Conservation (phyloP, 129 eudicot species). For the Glebionis coronaria region DNA sequence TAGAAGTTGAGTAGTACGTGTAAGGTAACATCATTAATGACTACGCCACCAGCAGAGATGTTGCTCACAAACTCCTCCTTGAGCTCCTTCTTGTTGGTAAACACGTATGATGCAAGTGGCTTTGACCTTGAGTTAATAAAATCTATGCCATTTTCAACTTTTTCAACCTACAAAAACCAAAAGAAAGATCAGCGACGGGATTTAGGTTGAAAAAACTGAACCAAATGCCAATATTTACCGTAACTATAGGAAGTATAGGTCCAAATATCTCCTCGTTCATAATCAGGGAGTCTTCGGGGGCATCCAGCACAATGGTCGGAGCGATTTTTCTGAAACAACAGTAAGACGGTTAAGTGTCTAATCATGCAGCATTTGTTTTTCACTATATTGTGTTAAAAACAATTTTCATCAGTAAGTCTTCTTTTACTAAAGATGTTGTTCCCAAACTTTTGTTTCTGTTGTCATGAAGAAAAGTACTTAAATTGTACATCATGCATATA, state of each 20-base stretch:
- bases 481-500: too few relatives aligned
- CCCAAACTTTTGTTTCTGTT: too few relatives aligned
- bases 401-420: constrained; percentile 52
- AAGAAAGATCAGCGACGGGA: constrained; percentile 5
- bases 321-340: constrained; percentile 54
- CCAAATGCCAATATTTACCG: constrained; percentile 40
- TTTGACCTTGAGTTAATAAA: constrained; percentile 58
- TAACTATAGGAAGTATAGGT: constrained; percentile 77
- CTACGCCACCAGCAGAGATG: constrained; percentile 70
- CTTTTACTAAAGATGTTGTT: too few relatives aligned
- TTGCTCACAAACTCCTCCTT: constrained; percentile 58
- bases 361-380: neutral
- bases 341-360: constrained; percentile 4
- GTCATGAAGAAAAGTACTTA: too few relatives aligned
- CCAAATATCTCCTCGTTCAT: constrained; percentile 91
- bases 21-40: constrained; percentile 59
- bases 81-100: constrained; percentile 11
- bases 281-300: constrained; percentile 66
- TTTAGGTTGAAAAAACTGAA: neutral
- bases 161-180: constrained; percentile 54
- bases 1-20: constrained; percentile 42
- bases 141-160: constrained; percentile 55
- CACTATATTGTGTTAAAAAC: constrained; percentile 64
- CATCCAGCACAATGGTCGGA: constrained; percentile 75
- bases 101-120: constrained; percentile 79